Base-by-base conservation (phyloP, 2,329 filamentous ascomycete genomes). In the Botryotinia calthae region DNA sequence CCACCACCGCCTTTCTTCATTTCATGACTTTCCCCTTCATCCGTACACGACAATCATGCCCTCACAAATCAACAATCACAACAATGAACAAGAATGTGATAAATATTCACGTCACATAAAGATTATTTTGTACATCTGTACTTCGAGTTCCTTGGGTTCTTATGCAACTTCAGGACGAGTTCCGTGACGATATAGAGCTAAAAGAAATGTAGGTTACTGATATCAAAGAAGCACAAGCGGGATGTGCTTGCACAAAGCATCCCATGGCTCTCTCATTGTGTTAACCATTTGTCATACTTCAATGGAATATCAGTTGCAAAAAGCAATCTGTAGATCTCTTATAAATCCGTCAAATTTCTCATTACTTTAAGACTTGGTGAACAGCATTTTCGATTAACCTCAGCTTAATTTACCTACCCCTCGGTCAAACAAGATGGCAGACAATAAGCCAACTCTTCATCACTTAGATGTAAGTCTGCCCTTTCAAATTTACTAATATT, bases 371-470 rank as follows among this genome's bases (percentile, higher is more conserved):
- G 22, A 22, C 22, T 65, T 28, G 6, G 28, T 48, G 56, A 34
- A n/a, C 14, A 70, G 37, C 44, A 25, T 72, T 5, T 48, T 63
- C 34, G 25, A 51, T 54, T 22, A 28, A 46, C 18, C 64, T 48
- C n/a, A 51, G 25, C 46, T 51, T 37, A 31, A 67, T 34, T 37
- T n/a, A 40, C 46, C 40, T 56, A n/a, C 46, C 31, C 64, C 46
- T 48, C n/a, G 9, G 25, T 31, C 20, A 56, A 51, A 54, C 44
- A 72, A 67, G 54, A 74, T 74, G 71, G 61, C 71, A 58, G 73
- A 74, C 42, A 73, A 74, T 44, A 74, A 62, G 42, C 78, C 78
- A 54, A 78, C 76, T 37, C 64, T 78, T 58, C 78, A 79, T 74
- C 77, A 78, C 28, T 66, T 79, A 63, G 75, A 78, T 63, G 78